Evolutionary conservation across 345 rosid species (phyloP).

Genomic region (Cardamine occulta): DNA sequence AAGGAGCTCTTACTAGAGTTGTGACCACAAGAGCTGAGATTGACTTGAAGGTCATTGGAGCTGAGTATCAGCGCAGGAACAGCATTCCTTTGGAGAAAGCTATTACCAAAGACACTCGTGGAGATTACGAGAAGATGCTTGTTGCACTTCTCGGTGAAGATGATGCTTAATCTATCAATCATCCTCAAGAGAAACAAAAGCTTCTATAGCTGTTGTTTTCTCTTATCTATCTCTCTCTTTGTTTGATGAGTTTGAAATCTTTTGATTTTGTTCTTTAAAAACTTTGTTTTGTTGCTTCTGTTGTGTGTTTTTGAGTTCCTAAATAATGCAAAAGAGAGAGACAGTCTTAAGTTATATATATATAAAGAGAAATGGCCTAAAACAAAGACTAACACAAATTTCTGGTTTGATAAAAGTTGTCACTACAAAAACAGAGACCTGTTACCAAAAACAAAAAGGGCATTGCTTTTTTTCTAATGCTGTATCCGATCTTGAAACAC

Average conservation of each 20-base stretch:
- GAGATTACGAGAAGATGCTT: conserved; percentile 76
- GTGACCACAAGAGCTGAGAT: conserved; percentile 80
- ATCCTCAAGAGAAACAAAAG: conserved; percentile 24
- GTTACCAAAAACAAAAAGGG: not conserved
- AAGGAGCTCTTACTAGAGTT: conserved; percentile 80
- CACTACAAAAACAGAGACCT: not conserved
- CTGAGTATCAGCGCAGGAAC: conserved; percentile 66
- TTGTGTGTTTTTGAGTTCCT: conserved; percentile 25
- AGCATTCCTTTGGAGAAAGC: conserved; percentile 62
- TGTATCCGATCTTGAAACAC: too few relatives aligned
- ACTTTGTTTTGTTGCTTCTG: conserved; percentile 22
- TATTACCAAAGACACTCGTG: conserved; percentile 64
- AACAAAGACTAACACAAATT: not conserved
- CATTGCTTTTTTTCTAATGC: too few relatives aligned
- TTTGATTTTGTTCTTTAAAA: conserved; percentile 24
- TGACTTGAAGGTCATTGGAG: conserved; percentile 65
- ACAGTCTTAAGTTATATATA: not conserved
- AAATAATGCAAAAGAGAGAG: conserved; percentile 36
- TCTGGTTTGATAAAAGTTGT: not conserved
- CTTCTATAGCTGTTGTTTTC: conserved; percentile 8
- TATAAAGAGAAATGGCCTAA: conserved; percentile 21
- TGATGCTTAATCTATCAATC: conserved; percentile 48
- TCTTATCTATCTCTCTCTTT: not conserved
- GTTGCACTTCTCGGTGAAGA: conserved; percentile 60
- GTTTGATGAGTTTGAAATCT: conserved; percentile 16